Evolutionary conservation across 1,139 yeast genomes (phyloP).

Genomic region (Magnusiomyces fungicola): DNA sequence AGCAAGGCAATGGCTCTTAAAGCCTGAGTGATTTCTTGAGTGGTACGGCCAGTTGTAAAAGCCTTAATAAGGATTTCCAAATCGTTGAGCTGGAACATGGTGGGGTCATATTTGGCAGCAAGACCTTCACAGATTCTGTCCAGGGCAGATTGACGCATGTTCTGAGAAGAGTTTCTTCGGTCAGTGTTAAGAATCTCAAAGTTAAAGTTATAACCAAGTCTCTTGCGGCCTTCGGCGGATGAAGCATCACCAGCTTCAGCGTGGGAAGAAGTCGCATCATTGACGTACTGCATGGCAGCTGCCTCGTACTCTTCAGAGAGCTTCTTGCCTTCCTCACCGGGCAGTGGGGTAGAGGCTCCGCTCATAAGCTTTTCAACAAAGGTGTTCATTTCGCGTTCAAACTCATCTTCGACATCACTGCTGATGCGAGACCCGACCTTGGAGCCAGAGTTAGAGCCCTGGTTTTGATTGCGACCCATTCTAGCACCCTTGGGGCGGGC

Average conservation of each 20-base stretch:
- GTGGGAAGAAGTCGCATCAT: conserved; percentile 1
- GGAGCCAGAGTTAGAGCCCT: not conserved
- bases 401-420: conserved; percentile 5
- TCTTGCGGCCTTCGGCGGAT: conserved; percentile 16
- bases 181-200: conserved; percentile 28
- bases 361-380: conserved; percentile 4
- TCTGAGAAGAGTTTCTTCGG: conserved; percentile 28
- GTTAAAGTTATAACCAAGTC: conserved; percentile 20
- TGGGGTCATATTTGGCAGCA: conserved; percentile 31
- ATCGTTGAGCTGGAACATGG: conserved; percentile 19
- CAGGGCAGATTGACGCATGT: conserved; percentile 32
- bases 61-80: conserved; percentile 25
- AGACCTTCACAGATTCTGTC: conserved; percentile 23
- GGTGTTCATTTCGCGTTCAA: conserved; percentile 4
- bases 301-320: conserved; percentile 2
- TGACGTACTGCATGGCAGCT: not conserved
- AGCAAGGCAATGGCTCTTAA: conserved; percentile 28
- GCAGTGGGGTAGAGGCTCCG: not conserved
- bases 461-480: conserved; percentile 4
- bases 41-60: conserved; percentile 26
- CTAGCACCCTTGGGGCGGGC: conserved; percentile 5
- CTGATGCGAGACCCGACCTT: not conserved
- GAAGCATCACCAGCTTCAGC: conserved; percentile 6
- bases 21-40: conserved; percentile 27
- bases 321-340: not conserved